Conservation (phyloP, 2,329 filamentous ascomycete species). For the Monosporascus sp. region DNA sequence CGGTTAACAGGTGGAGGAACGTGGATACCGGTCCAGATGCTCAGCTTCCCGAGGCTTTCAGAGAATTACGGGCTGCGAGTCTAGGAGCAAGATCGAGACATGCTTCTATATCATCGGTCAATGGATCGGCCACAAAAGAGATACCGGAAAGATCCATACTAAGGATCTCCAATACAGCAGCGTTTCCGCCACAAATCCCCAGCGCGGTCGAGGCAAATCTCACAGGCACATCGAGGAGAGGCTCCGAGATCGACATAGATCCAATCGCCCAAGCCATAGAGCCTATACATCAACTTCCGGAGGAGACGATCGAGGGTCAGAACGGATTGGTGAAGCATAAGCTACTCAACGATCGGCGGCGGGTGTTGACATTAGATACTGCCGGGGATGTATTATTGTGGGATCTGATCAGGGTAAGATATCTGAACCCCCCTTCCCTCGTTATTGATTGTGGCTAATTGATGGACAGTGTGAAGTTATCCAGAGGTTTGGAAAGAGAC, state of each 20-base stretch:
- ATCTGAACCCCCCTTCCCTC: not conserved
- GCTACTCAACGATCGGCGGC: slow-evolving; percentile 82
- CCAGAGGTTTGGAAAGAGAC: slow-evolving; percentile 87
- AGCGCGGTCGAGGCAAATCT: slow-evolving; percentile 51
- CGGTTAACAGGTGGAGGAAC: slow-evolving; percentile 87
- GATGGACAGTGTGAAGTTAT: slow-evolving; percentile 69
- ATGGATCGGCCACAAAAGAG: slow-evolving; percentile 47
- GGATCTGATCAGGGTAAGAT: slow-evolving; percentile 77
- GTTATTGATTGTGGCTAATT: slow-evolving; percentile 11
- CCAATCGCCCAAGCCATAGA: slow-evolving; percentile 45
- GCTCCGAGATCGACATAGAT: slow-evolving; percentile 51
- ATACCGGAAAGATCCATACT: slow-evolving; percentile 77
- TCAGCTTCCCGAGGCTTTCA: slow-evolving; percentile 54
- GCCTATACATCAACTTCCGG: slow-evolving; percentile 63
- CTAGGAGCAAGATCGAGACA: slow-evolving; percentile 33
- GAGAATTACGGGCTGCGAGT: slow-evolving; percentile 39
- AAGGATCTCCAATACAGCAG: slow-evolving; percentile 77
- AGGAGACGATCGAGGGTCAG: slow-evolving; percentile 87
- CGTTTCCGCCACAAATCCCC: slow-evolving; percentile 58
- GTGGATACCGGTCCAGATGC: slow-evolving; percentile 74
- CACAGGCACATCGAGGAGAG: slow-evolving; percentile 44
- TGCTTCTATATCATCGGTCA: slow-evolving; percentile 28
- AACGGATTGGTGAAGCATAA: slow-evolving; percentile 93
- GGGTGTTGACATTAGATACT: slow-evolving; percentile 88
- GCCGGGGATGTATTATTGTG: slow-evolving; percentile 92